These are phyloP conservation scores for Monilinia fructigena DNA, from an alignment of 2,329 filamentous ascomycete genomes.

Conservation along the genomic window DNA sequence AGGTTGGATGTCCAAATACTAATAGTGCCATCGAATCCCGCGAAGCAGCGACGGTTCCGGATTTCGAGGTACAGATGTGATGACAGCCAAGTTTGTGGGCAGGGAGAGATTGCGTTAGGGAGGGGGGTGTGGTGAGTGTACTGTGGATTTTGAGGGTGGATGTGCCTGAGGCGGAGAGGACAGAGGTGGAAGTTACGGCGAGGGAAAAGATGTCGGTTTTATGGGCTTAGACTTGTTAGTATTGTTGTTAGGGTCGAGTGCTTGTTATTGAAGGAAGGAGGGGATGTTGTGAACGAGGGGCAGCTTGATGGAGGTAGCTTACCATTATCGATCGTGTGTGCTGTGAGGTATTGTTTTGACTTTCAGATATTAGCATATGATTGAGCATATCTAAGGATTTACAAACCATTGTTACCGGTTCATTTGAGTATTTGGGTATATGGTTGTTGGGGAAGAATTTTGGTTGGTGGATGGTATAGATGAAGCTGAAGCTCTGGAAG, in stretches of 20 bases:
- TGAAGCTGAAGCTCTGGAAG: conserved; percentile 13
- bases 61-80: conserved; percentile 71
- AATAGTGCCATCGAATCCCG: conserved; percentile 85
- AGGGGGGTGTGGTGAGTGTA: conserved; percentile 68
- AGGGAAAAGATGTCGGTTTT: conserved; percentile 81
- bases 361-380: conserved; percentile 43
- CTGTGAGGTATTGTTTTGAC: conserved; percentile 98
- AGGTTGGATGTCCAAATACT: conserved; percentile 71
- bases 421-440: conserved; percentile 26
- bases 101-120: conserved; percentile 74
- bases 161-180: conserved; percentile 83
- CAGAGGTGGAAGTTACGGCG: conserved; percentile 67
- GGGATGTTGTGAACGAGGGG: conserved; percentile 7
- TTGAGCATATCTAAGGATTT: conserved; percentile 13
- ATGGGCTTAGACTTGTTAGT: conserved; percentile 59
- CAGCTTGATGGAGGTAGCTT: conserved; percentile 37
- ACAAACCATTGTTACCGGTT: conserved; percentile 38
- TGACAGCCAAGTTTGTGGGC: conserved; percentile 87
- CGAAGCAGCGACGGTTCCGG: conserved; percentile 73
- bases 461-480: conserved; percentile 15
- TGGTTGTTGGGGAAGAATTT: conserved; percentile 5
- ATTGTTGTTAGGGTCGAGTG: background rate
- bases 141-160: conserved; percentile 80
- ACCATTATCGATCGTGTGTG: conserved; percentile 87
- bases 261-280: background rate